Conservation (phyloP, 495 filamentous ascomycete species). For the Lichenothelia convexa region DNA sequence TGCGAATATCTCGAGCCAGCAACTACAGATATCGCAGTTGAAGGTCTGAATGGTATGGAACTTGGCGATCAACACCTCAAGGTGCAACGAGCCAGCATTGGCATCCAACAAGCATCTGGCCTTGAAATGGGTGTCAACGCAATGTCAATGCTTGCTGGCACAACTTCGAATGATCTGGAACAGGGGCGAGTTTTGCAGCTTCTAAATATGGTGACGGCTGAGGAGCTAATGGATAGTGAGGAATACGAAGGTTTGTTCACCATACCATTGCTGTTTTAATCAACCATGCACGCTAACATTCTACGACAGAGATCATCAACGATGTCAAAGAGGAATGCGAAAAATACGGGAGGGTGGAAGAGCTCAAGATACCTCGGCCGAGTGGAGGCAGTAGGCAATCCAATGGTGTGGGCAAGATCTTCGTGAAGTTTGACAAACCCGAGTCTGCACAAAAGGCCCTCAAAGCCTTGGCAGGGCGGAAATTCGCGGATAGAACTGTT, state of each 20-base stretch:
- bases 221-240: slow-evolving; percentile 83
- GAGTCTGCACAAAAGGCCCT: slow-evolving; percentile 72
- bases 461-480: slow-evolving; percentile 70
- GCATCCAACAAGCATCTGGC: slow-evolving; percentile 72
- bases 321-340: slow-evolving; percentile 81
- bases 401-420: slow-evolving; percentile 93
- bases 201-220: slow-evolving; percentile 93
- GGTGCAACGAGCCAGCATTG: slow-evolving; percentile 76
- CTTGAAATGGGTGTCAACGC: slow-evolving; percentile 93
- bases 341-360: slow-evolving; percentile 70
- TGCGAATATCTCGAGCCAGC: slow-evolving; percentile 76
- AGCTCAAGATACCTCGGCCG: slow-evolving; percentile 81
- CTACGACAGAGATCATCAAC: slow-evolving; percentile 64
- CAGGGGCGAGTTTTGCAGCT: slow-evolving; percentile 70
- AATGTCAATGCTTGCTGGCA: slow-evolving; percentile 97
- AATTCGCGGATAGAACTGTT: slow-evolving; percentile 89
- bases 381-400: slow-evolving; percentile 60
- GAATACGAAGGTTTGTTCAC: slow-evolving; percentile 67
- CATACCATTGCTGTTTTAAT: not conserved
- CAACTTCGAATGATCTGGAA: slow-evolving; percentile 50
- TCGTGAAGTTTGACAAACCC: slow-evolving; percentile 68
- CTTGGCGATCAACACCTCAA: slow-evolving; percentile 72
- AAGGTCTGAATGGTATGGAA: slow-evolving; percentile 83
- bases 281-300: slow-evolving; percentile 9
- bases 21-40: slow-evolving; percentile 67